Evolutionary conservation across 768 basidiomycete species (phyloP).

Genomic region (Hericium coralloides): DNA sequence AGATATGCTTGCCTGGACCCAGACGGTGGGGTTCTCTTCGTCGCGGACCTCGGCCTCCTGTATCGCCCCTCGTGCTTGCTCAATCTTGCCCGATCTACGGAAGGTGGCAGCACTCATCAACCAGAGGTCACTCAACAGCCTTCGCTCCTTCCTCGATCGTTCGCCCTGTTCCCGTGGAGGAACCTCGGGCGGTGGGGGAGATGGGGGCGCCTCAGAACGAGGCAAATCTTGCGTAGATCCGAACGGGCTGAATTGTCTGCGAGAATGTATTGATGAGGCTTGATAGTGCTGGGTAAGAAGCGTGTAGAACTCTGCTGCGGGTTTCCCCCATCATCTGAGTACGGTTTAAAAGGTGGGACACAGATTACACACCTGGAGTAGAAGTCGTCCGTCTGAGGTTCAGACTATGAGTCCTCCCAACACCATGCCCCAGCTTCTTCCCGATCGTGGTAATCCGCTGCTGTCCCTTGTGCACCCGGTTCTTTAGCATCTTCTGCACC

Average conservation of each 20-base stretch:
- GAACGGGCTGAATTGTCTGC: slow-evolving; percentile 35
- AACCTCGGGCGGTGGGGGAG: slow-evolving; percentile 28
- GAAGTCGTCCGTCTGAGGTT: slow-evolving; percentile 52
- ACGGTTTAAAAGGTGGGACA: not conserved
- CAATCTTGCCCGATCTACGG: slow-evolving; percentile 78
- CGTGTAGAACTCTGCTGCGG: slow-evolving; percentile 53
- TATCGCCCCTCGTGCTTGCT: slow-evolving; percentile 84
- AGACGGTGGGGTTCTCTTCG: slow-evolving; percentile 80
- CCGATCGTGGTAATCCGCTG: slow-evolving; percentile 69
- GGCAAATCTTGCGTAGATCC: slow-evolving; percentile 24
- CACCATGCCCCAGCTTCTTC: slow-evolving; percentile 66
- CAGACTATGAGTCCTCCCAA: slow-evolving; percentile 38
- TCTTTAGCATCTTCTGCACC: slow-evolving; percentile 67
- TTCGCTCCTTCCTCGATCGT: slow-evolving; percentile 43
- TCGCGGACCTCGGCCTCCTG: slow-evolving; percentile 92
- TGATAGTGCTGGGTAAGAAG: slow-evolving; percentile 57
- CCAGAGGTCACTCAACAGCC: slow-evolving; percentile 83
- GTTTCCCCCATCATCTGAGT: too few species aligned
- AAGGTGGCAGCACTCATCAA: slow-evolving; percentile 92
- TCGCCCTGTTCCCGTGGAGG: slow-evolving; percentile 19
- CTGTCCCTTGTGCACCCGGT: slow-evolving; percentile 64
- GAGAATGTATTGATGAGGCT: slow-evolving; percentile 80
- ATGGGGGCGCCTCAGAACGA: slow-evolving; percentile 26
- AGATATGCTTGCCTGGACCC: slow-evolving; percentile 77
- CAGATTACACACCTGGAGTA: slow-evolving; percentile 47